Evolutionary conservation across 2,329 filamentous ascomycete species (phyloP).

Genomic region (Hymenoscyphus fraxineus): DNA sequence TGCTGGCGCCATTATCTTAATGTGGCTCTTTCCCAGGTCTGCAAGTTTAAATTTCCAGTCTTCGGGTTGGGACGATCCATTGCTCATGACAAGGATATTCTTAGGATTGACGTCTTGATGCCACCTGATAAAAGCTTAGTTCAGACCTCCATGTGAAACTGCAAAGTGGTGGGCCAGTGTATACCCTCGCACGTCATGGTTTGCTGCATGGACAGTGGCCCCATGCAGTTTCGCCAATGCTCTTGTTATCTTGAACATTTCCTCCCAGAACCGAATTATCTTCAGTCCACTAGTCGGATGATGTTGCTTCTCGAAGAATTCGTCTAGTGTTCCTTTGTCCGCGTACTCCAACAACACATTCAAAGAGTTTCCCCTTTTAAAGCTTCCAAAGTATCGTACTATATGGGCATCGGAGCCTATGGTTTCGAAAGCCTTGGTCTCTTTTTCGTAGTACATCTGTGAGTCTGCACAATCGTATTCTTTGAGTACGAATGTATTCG

Average conservation of each 20-base stretch:
- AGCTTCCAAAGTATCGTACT: conserved; percentile 23
- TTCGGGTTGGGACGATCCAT: conserved; percentile 14
- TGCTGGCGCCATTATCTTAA: conserved; percentile 1
- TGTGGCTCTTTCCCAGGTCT: conserved; percentile 28
- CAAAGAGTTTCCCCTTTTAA: conserved; percentile 23
- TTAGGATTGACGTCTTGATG: conserved; percentile 35
- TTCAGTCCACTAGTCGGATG: conserved; percentile 22
- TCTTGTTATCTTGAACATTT: conserved; percentile 1
- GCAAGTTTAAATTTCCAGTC: conserved; percentile 29
- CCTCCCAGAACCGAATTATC: conserved; percentile 28
- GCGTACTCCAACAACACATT: conserved; percentile 35
- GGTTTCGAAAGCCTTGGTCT: conserved; percentile 21
- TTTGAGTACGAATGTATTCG: neutral
- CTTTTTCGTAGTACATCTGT: conserved; percentile 21
- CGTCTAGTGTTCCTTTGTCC: conserved; percentile 30
- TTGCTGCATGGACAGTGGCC: neutral
- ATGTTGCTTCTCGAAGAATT: conserved; percentile 25
- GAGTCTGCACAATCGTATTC: conserved; percentile 9
- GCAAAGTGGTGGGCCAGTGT: neutral
- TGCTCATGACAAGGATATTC: conserved; percentile 30
- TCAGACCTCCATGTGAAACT: conserved; percentile 15
- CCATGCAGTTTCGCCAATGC: conserved; percentile 1
- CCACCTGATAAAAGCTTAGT: conserved; percentile 17
- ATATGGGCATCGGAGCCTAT: conserved; percentile 15
- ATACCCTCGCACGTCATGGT: neutral